Base-by-base conservation (phyloP, 257 asterid species). In the Galeopsis tetrahit region DNA sequence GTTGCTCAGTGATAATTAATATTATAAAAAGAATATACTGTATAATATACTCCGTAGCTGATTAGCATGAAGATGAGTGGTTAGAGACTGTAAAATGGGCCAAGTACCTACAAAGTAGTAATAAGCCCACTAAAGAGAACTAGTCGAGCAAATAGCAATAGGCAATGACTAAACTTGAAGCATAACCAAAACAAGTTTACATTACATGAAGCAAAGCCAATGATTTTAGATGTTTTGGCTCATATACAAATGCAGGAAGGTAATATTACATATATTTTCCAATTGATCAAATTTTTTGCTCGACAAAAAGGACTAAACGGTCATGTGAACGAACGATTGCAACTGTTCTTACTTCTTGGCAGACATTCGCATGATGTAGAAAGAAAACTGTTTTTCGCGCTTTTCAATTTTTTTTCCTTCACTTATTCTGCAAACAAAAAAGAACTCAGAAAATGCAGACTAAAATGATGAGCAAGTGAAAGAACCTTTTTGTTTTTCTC, bases 361-460 rank as follows among this genome's bases (percentile, higher is more conserved):
- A 3, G 14, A 10, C 51, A 44, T 44, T 40, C 44, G 32, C 34
- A 53, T 2, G 57, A 49, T 49, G n/a, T 6, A 51, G 28, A 4
- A 13, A 55, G 5, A 58, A 10, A 58, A 38, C 68, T 63, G 10
- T 40, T 42, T 42, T 65, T 46, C 17, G 1, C 13, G 3, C 43
- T 14, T 15, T 39, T 64, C 39, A 43, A 40, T 42, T 64, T 44
- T 13, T 10, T 21, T 64, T 28, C 55, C 57, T 42, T 11, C 39
- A 42, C 55, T 9, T 17, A 4, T 46, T 48, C 71, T 46, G 60
- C 71, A 66, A 48, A 66, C 33, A 33, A 66, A 31, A 43, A 48
- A 14, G n/a, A 13, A 60, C 9, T 21, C 39, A 15, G 35, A 28
- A 10, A 33, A 59, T n/a, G n/a, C n/a, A n/a, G n/a, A n/a, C 43